Evolutionary conservation across 2,329 filamentous ascomycete genomes (phyloP).

Genomic region (Sporothrix curviconia): DNA sequence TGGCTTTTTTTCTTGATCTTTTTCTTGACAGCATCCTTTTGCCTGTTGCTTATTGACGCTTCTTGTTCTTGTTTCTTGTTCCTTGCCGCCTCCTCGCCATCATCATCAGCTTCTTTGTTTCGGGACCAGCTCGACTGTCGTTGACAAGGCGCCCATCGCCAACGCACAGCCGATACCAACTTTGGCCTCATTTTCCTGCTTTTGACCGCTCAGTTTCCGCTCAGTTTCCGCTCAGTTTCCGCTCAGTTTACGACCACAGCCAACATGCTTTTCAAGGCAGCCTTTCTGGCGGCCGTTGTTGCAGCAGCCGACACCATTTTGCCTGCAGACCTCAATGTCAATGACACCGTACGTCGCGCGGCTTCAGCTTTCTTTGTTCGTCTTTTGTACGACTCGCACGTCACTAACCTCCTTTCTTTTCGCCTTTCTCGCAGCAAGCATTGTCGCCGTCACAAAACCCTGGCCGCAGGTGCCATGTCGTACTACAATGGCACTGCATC

Average conservation of each 20-base stretch:
- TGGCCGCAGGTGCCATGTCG: slow-evolving; percentile 55
- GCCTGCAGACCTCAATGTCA: slow-evolving; percentile 14
- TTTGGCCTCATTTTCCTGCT: no score
- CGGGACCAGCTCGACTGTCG: background rate
- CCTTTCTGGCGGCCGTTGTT: slow-evolving; percentile 7
- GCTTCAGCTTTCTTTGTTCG: no score
- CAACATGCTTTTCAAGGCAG: background rate
- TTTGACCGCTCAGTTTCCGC: no score
- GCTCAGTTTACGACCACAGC: background rate
- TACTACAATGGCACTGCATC: slow-evolving; percentile 54
- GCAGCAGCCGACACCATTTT: background rate
- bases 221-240: background rate
- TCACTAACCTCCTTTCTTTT: background rate
- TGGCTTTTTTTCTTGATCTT: background rate
- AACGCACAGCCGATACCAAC: no score
- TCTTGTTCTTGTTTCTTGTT: background rate
- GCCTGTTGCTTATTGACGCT: background rate
- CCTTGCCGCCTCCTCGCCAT: background rate
- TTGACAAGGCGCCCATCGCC: no score
- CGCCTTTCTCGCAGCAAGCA: slow-evolving; percentile 42
- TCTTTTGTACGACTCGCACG: no score
- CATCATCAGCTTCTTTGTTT: background rate
- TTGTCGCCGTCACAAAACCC: slow-evolving; percentile 54
- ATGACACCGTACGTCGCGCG: background rate
- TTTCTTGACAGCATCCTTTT: background rate